Evolutionary conservation across 140 eudicot species (phyloP).

Genomic region (Ambrosia hybrid): DNA sequence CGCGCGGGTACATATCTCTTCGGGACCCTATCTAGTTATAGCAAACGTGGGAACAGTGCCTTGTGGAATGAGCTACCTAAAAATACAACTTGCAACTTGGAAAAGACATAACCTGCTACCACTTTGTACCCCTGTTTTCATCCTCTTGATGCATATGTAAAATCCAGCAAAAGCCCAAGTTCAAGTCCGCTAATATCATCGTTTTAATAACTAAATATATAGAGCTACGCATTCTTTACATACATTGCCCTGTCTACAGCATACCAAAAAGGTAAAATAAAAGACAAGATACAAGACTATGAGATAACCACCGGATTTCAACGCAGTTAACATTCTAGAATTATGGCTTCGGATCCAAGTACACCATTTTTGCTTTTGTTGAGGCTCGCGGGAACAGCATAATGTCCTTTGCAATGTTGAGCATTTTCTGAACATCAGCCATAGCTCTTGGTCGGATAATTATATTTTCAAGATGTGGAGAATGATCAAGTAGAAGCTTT

Average conservation of each 20-base stretch:
- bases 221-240: not conserved
- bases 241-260: not conserved
- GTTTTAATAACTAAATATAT: not conserved
- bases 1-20: too few relatives aligned
- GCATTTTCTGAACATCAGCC: not conserved
- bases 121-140: too few relatives aligned
- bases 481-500: conserved; percentile 24
- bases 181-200: too few relatives aligned
- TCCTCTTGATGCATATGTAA: too few relatives aligned
- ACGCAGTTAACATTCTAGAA: not conserved
- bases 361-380: conserved; percentile 15
- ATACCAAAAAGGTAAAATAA: not conserved
- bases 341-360: not conserved
- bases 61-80: too few relatives aligned
- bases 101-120: too few relatives aligned
- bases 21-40: too few relatives aligned
- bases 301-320: not conserved
- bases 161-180: too few relatives aligned
- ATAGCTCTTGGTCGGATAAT: not conserved
- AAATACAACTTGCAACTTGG: too few relatives aligned
- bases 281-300: not conserved
- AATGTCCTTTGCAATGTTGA: conserved; percentile 5
- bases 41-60: too few relatives aligned
- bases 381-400: conserved; percentile 24
- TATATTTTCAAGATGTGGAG: conserved; percentile 21